A percentile compares a stretch with the other conserved stretches of the same genome.
Conservation (phyloP, 129 eudicot genomes). For the Logfia minima region DNA sequence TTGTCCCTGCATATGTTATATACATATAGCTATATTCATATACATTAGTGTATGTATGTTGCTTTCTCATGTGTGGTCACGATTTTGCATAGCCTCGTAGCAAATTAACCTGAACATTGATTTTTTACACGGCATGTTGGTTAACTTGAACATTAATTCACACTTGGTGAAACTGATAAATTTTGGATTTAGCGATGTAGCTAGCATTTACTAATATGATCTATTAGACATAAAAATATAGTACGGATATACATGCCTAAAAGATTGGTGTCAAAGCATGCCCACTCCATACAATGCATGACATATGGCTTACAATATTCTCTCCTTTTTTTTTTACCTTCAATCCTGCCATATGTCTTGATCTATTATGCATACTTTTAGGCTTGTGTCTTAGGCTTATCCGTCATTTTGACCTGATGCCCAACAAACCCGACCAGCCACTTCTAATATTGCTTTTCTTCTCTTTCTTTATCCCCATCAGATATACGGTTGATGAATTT, state of each 20-base stretch:
- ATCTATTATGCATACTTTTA: no score
- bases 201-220: slow-evolving; percentile 5
- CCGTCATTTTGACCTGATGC: neutral
- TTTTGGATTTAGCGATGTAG: neutral
- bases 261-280: neutral
- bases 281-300: neutral
- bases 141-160: neutral
- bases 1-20: neutral
- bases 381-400: no score
- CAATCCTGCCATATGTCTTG: neutral
- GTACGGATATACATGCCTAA: neutral
- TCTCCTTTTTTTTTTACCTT: neutral
- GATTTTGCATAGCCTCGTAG: neutral
- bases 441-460: slow-evolving; percentile 20
- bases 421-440: neutral
- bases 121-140: neutral
- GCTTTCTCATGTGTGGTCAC: neutral
- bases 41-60: neutral
- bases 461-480: slow-evolving; percentile 29
- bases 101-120: neutral
- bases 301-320: no score
- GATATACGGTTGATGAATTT: slow-evolving; percentile 71
- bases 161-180: neutral
- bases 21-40: neutral
- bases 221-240: neutral